Conservation (phyloP, 2,329 filamentous ascomycete genomes). For the Venturiaceae sp. region DNA sequence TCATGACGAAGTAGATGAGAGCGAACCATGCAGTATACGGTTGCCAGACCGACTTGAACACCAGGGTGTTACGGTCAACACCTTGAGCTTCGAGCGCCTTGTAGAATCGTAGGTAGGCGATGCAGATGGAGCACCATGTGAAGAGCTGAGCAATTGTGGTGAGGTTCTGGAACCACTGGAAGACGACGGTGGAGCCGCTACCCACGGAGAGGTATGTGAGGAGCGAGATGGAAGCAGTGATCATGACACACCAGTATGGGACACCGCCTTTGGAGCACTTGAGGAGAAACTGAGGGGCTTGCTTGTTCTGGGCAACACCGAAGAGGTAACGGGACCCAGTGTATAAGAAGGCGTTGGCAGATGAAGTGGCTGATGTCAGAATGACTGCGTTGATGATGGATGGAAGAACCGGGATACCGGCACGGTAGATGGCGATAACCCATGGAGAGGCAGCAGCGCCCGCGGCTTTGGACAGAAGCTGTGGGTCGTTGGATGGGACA, state of each 20-base stretch:
- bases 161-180: conserved; percentile 36
- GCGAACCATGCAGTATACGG: conserved; percentile 25
- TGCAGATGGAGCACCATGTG: conserved; percentile 23
- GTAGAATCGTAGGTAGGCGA: conserved; percentile 28
- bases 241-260: conserved; percentile 27
- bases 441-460: conserved; percentile 48
- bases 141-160: conserved; percentile 29
- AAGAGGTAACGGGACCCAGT: conserved; percentile 44
- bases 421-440: conserved; percentile 49
- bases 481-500: conserved; percentile 51
- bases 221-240: conserved; percentile 50
- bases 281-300: conserved; percentile 42
- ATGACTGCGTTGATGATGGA: conserved; percentile 70
- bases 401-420: conserved; percentile 54
- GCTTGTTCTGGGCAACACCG: conserved; percentile 37
- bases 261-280: conserved; percentile 36
- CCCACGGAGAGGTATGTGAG: conserved; percentile 60
- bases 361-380: conserved; percentile 57
- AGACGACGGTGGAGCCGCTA: conserved; percentile 49
- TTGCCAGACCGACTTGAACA: conserved; percentile 25
- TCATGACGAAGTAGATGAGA: conserved; percentile 32
- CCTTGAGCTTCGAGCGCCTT: conserved; percentile 25
- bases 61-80: conserved; percentile 26
- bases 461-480: conserved; percentile 22
- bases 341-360: conserved; percentile 57